phyloP scores from a whole-genome alignment of 352 stramenopile genomes.

The Pythium biforme region DNA sequence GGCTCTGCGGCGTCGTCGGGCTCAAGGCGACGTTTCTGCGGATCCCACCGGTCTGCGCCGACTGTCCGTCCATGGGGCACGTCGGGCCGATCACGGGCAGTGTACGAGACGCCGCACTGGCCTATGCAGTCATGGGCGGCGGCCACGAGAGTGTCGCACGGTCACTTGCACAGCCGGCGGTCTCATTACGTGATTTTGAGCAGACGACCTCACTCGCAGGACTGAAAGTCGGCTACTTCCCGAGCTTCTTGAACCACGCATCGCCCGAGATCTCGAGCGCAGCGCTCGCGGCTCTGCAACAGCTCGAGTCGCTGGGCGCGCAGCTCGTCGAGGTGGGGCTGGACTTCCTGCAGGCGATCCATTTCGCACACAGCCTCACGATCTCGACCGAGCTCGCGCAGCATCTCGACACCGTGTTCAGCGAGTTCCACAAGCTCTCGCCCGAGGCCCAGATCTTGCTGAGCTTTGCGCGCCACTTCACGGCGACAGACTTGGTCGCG shows the following conservation, averaged over 20 bases:
- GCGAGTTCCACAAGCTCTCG: slow-evolving; percentile 52
- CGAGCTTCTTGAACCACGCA: slow-evolving; percentile 71
- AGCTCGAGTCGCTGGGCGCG: slow-evolving; percentile 57
- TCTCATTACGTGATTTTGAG: slow-evolving; percentile 58
- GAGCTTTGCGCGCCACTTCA: slow-evolving; percentile 62
- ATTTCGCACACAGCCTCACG: slow-evolving; percentile 78
- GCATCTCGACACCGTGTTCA: slow-evolving; percentile 66
- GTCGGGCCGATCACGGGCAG: slow-evolving; percentile 78
- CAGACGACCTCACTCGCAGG: slow-evolving; percentile 53
- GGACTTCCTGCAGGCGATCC: slow-evolving; percentile 73
- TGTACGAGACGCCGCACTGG: slow-evolving; percentile 78
- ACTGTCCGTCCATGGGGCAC: slow-evolving; percentile 68
- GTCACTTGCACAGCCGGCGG: slow-evolving; percentile 45
- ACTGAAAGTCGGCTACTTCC: slow-evolving; percentile 80
- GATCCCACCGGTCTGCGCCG: slow-evolving; percentile 52
- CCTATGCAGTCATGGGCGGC: slow-evolving; percentile 82
- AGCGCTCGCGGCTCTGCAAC: slow-evolving; percentile 45
- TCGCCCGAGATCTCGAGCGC: slow-evolving; percentile 50
- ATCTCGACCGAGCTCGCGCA: slow-evolving; percentile 82
- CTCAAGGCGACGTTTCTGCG: slow-evolving; percentile 87
- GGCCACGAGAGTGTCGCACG: slow-evolving; percentile 44
- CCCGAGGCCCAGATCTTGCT: slow-evolving; percentile 76
- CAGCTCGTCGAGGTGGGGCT: slow-evolving; percentile 76
- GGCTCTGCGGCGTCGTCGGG: slow-evolving; percentile 86
- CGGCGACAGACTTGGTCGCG: slow-evolving; percentile 76